A percentile compares a stretch with the other conserved stretches of the same genome.
Evolutionary conservation across 345 rosid genomes (phyloP).

Genomic region (Murraya paniculata): DNA sequence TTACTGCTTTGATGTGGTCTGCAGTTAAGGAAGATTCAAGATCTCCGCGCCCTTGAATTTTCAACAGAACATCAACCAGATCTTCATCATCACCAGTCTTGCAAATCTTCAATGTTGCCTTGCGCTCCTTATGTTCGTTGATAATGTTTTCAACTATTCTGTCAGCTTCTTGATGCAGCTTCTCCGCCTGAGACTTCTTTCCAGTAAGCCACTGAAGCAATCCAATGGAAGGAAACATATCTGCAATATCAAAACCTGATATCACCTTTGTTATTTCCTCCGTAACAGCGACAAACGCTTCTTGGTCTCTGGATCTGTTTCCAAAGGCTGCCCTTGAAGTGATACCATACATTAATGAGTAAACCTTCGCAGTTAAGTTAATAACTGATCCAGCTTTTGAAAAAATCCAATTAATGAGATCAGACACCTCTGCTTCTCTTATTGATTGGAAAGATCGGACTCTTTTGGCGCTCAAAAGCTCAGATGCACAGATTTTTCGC

Average conservation of each 20-base stretch:
- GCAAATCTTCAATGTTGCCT: not conserved
- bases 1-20: not conserved
- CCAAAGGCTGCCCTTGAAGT: conserved; percentile 29
- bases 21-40: not conserved
- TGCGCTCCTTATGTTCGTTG: not conserved
- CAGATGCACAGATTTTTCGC: not conserved
- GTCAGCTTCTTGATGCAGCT: not conserved
- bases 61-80: not conserved
- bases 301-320: conserved; percentile 23
- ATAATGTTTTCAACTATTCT: not conserved
- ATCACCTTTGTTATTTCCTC: not conserved
- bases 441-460: conserved; percentile 12
- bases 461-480: conserved; percentile 1
- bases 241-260: conserved; percentile 25
- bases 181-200: not conserved
- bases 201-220: not conserved
- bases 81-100: not conserved
- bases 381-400: conserved; percentile 16
- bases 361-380: conserved; percentile 15
- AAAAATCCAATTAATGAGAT: not conserved
- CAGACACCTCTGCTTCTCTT: conserved; percentile 14
- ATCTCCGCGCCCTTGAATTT: not conserved
- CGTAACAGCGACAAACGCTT: conserved; percentile 1
- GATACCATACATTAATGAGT: conserved; percentile 9
- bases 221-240: conserved; percentile 31